Base-by-base conservation (phyloP, 345 rosid species). In the Raphanus raphanistrum region DNA sequence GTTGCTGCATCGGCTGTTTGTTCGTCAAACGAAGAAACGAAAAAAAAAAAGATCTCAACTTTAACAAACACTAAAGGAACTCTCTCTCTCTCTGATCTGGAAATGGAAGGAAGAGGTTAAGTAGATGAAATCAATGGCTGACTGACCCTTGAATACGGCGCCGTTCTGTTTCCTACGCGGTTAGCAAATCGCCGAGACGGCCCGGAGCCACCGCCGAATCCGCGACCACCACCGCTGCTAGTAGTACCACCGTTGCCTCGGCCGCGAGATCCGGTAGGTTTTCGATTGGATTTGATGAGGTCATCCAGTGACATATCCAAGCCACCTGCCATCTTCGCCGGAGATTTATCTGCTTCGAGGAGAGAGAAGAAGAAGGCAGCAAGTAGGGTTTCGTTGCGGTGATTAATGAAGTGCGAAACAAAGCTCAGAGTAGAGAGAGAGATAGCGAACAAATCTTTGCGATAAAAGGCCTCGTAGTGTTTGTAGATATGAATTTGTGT, bases 221-320 rank as follows among this genome's bases (percentile, higher is more conserved):
- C 72, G 17, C 85, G 82, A 29, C 80, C 72, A 29, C 80, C 72
- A 58, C 73, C 68, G 63, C 17, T 72, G 50, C 17, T 79, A 67
- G 15, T 8, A 35, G 15, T 8, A 35, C 78, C 78, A 17, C 83
- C 84, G 4, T 66, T 27, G 25, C 83, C 84, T 12, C 90, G 76
- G 25, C 80, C 76, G 27, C 74, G 84, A 69, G 83, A 79, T 70
- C 87, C 85, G 26, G 77, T 66, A 35, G 87, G 75, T 38, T 84
- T 87, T 41, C 86, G 84, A 76, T 84, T 87, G 63, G 80, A 78
- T 79, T 85, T 86, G 83, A 89, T 89, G 79, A 90, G 79, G 6
- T 89, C 93, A 25, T 89, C 91, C 4, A 90, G 96, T 54, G 91
- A 87, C 89, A 84, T 85, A 70, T 88, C 89, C 61, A 89, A 80